Conservation (phyloP, 352 stramenopile genomes). For the Globisporangium orthogonon region DNA sequence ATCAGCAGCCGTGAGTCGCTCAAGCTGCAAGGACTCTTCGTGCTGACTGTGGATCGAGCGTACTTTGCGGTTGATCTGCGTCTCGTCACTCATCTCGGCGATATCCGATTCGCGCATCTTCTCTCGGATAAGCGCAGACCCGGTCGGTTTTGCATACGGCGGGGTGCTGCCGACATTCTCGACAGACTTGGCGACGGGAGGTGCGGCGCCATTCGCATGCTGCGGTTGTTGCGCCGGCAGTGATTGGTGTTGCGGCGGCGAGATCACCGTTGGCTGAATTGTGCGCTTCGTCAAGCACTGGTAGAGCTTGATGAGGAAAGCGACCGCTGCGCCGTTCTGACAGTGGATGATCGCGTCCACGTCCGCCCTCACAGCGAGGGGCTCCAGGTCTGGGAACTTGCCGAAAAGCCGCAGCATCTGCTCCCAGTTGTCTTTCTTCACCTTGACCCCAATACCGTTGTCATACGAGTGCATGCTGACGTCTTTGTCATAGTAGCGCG, state of each 20-base stretch:
- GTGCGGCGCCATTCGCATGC: slow-evolving; percentile 5
- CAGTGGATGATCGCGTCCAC: slow-evolving; percentile 87
- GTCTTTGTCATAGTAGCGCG: slow-evolving; percentile 90
- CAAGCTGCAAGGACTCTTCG: slow-evolving; percentile 75
- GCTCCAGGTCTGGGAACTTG: slow-evolving; percentile 68
- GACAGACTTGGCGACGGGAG: slow-evolving; percentile 20
- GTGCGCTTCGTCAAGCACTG: slow-evolving; percentile 87
- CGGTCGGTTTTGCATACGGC: slow-evolving; percentile 82
- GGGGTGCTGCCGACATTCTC: slow-evolving; percentile 41
- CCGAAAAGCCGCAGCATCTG: slow-evolving; percentile 79
- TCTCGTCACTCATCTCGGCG: slow-evolving; percentile 65
- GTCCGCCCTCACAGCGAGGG: slow-evolving; percentile 38
- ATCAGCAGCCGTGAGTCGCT: slow-evolving; percentile 55
- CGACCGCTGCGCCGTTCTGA: slow-evolving; percentile 80
- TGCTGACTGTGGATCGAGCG: slow-evolving; percentile 58
- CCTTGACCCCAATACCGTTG: slow-evolving; percentile 87
- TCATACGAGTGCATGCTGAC: slow-evolving; percentile 92
- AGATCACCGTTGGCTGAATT: slow-evolving; percentile 49
- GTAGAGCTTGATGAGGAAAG: slow-evolving; percentile 87
- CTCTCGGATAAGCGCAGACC: slow-evolving; percentile 76
- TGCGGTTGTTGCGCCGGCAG: slow-evolving; percentile 8
- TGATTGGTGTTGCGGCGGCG: not conserved
- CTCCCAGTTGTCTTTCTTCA: slow-evolving; percentile 92
- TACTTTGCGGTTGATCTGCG: slow-evolving; percentile 55
- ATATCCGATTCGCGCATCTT: slow-evolving; percentile 75